Percentiles rank a stretch among this genome's conserved stretches.
phyloP scores from a whole-genome alignment of 768 basidiomycete species.

The Termitomyces sp. region DNA sequence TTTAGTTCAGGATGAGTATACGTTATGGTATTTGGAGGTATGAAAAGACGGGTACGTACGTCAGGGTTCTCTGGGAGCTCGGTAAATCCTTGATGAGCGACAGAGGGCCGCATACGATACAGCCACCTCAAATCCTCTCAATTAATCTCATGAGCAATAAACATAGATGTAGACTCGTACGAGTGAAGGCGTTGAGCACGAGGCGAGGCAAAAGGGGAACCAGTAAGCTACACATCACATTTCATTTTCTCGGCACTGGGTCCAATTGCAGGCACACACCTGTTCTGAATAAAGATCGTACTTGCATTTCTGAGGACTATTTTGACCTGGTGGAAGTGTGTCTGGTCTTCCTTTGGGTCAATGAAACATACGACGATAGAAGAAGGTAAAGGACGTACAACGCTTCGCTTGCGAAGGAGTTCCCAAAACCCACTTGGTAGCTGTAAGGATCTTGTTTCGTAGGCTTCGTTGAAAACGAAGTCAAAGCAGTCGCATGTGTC shows the following conservation, averaged over 20 bases:
- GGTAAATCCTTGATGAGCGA: conserved; percentile 60
- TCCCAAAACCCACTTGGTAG: conserved; percentile 58
- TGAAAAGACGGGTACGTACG: conserved; percentile 28
- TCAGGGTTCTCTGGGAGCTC: conserved; percentile 52
- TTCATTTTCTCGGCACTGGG: not conserved
- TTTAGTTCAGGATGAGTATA: conserved; percentile 14
- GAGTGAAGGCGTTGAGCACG: conserved; percentile 46
- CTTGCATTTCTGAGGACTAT: conserved; percentile 57
- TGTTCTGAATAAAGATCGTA: conserved; percentile 60
- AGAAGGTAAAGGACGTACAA: conserved; percentile 31
- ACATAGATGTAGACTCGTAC: conserved; percentile 24
- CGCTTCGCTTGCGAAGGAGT: conserved; percentile 50
- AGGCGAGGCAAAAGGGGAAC: conserved; percentile 56
- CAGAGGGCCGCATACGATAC: conserved; percentile 65
- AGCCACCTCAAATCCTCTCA: conserved; percentile 38
- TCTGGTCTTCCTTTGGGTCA: conserved; percentile 35
- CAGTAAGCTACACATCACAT: conserved; percentile 44
- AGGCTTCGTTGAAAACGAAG: conserved; percentile 31
- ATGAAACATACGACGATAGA: not conserved
- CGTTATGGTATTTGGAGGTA: not conserved
- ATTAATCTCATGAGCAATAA: not conserved
- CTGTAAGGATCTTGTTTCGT: conserved; percentile 45
- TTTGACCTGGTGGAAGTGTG: conserved; percentile 53
- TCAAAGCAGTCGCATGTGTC: conserved; percentile 34
- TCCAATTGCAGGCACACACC: conserved; percentile 21